A percentile compares a stretch with the other conserved stretches of the same genome.
Evolutionary conservation across 78 protist genomes (phyloP).

Genomic region (slime mould (Dictyostelium discoideum)): dicty_2.7 NC_007091.3:1637001-1637500

Average conservation of each 20-base stretch:
- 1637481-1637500: slow-evolving; percentile 94
- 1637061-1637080: slow-evolving; percentile 68
- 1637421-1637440: slow-evolving; percentile 88
- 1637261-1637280: slow-evolving; percentile 40
- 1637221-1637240: slow-evolving; percentile 80
- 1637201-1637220: slow-evolving; percentile 76
- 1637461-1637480: slow-evolving; percentile 93
- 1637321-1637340: slow-evolving; percentile 23
- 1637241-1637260: slow-evolving; percentile 51
- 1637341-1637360: neutral
- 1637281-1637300: slow-evolving; percentile 93
- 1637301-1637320: slow-evolving; percentile 82
- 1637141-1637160: slow-evolving; percentile 48
- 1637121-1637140: slow-evolving; percentile 9
- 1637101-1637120: slow-evolving; percentile 61
- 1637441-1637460: slow-evolving; percentile 89
- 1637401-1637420: slow-evolving; percentile 83
- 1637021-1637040: slow-evolving; percentile 27
- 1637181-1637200: slow-evolving; percentile 59
- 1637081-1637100: slow-evolving; percentile 83
- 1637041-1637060: neutral
- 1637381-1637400: slow-evolving; percentile 87
- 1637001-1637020: slow-evolving; percentile 6
- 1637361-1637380: slow-evolving; percentile 35
- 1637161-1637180: slow-evolving; percentile 86